Conservation (phyloP, 306 rosid species). For the Vicia faba region DNA sequence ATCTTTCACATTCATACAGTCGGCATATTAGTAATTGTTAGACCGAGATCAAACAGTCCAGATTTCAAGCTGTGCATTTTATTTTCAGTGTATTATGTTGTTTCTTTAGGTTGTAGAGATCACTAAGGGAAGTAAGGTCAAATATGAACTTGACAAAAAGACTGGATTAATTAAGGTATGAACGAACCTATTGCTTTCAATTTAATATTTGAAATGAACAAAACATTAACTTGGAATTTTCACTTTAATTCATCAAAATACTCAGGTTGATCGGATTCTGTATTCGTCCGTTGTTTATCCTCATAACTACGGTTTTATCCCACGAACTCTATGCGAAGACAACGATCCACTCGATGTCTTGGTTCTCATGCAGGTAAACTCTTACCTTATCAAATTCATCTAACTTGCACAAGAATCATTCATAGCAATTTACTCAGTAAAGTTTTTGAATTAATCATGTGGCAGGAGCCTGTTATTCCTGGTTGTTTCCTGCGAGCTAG, state of each 20-base stretch:
- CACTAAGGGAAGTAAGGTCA: constrained; percentile 93
- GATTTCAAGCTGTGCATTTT: neutral
- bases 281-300: constrained; percentile 95
- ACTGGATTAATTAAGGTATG: constrained; percentile 92
- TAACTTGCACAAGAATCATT: neutral
- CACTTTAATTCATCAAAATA: neutral
- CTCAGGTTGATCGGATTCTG: constrained; percentile 87
- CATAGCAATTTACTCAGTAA: neutral
- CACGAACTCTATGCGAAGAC: constrained; percentile 95
- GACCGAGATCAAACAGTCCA: neutral
- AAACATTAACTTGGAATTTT: neutral
- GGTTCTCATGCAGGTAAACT: constrained; percentile 89
- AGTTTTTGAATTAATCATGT: constrained; percentile 35
- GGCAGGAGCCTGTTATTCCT: constrained; percentile 92
- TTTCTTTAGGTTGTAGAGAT: constrained; percentile 85
- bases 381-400: constrained; percentile 26
- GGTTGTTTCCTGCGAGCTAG: constrained; percentile 93
- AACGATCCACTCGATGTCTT: constrained; percentile 92
- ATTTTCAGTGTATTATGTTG: neutral
- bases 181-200: neutral
- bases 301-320: constrained; percentile 92
- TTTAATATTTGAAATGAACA: neutral
- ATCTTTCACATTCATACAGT: neutral
- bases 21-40: neutral
- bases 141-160: constrained; percentile 95